These are phyloP conservation scores for Penicillium odoratum DNA, from an alignment of 495 filamentous ascomycete genomes.

Conservation along the genomic window DNA sequence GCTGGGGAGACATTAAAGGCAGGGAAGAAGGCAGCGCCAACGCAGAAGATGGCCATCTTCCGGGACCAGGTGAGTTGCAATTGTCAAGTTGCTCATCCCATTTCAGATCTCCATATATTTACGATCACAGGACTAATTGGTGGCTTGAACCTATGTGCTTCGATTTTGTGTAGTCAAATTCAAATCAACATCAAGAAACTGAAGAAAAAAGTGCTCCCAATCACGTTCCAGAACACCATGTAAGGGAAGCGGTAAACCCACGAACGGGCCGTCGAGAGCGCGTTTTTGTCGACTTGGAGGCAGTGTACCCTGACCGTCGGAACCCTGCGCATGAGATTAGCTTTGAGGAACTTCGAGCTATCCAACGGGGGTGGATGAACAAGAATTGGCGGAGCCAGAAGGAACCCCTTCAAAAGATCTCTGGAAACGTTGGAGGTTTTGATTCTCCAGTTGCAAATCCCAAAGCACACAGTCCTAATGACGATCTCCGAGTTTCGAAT, in stretches of 20 bases:
- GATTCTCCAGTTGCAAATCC: slow-evolving; percentile 17
- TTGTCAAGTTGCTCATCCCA: slow-evolving; percentile 23
- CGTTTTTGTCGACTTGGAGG: slow-evolving; percentile 81
- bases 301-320: slow-evolving; percentile 74
- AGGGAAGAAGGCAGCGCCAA: slow-evolving; percentile 71
- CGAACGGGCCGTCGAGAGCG: slow-evolving; percentile 77
- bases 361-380: slow-evolving; percentile 72
- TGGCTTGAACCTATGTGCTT: slow-evolving; percentile 60
- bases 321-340: slow-evolving; percentile 70
- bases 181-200: slow-evolving; percentile 42
- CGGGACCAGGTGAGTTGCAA: slow-evolving; percentile 84
- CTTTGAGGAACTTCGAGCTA: slow-evolving; percentile 89
- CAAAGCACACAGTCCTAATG: slow-evolving; percentile 14
- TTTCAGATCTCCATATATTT: slow-evolving; percentile 67
- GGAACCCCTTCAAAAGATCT: slow-evolving; percentile 39
- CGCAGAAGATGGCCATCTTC: slow-evolving; percentile 86
- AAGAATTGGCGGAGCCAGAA: slow-evolving; percentile 60
- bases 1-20: slow-evolving; percentile 86
- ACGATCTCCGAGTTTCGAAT: slow-evolving; percentile 27
- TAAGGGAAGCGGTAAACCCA: slow-evolving; percentile 75
- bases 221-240: slow-evolving; percentile 48
- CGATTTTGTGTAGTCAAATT: slow-evolving; percentile 58
- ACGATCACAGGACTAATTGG: slow-evolving; percentile 96
- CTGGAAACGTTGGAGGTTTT: slow-evolving; percentile 32
- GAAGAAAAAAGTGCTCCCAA: slow-evolving; percentile 28